These are phyloP conservation scores for Kodamaea plutei DNA, from an alignment of 1,139 yeast species.

Conservation along the genomic window DNA sequence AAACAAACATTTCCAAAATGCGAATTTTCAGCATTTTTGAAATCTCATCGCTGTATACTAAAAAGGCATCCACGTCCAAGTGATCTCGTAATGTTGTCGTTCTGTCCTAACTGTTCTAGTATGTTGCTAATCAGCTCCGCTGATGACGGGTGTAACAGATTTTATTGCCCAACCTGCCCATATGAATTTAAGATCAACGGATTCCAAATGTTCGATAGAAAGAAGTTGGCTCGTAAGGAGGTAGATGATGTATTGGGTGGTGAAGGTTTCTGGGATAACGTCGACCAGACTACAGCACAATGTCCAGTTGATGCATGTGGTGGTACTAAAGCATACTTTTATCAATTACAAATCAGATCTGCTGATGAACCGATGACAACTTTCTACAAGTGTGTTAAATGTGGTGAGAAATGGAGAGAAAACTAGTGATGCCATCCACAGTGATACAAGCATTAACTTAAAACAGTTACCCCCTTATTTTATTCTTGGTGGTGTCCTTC, in stretches of 20 bases:
- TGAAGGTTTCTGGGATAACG: slow-evolving; percentile 98
- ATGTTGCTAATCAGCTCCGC: slow-evolving; percentile 60
- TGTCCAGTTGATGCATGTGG: slow-evolving; percentile 89
- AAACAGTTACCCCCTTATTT: not conserved
- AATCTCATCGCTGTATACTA: slow-evolving; percentile 6
- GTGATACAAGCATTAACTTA: not conserved
- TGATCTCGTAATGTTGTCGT: slow-evolving; percentile 62
- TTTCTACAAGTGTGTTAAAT: slow-evolving; percentile 86
- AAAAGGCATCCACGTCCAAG: not conserved
- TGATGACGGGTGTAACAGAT: slow-evolving; percentile 45
- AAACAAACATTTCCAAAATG: not conserved
- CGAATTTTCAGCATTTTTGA: too few species aligned
- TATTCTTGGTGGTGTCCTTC: not conserved
- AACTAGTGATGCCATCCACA: slow-evolving; percentile 41
- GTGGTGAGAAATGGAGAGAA: slow-evolving; percentile 97
- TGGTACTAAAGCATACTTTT: slow-evolving; percentile 88
- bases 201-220: slow-evolving; percentile 79
- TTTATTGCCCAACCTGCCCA: slow-evolving; percentile 92
- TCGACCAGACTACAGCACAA: slow-evolving; percentile 83
- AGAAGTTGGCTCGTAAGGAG: slow-evolving; percentile 75
- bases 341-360: slow-evolving; percentile 91
- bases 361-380: slow-evolving; percentile 97
- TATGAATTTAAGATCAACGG: slow-evolving; percentile 86
- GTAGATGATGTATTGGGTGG: slow-evolving; percentile 97
- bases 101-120: slow-evolving; percentile 90